Conservation (phyloP, 2,329 filamentous ascomycete species). For the Nothopassalora personata region DNA sequence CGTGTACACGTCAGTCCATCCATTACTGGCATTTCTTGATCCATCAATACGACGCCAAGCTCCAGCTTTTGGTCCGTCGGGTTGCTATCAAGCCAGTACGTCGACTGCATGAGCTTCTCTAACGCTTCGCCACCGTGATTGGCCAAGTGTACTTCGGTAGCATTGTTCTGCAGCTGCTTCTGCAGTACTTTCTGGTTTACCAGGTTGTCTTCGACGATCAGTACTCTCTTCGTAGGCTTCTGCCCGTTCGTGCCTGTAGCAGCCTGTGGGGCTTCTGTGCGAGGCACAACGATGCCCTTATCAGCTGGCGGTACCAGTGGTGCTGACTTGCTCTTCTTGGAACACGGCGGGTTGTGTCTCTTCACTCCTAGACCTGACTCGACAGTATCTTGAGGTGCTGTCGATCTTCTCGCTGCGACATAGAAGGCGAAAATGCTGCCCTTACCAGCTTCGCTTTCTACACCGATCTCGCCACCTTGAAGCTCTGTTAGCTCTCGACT, state of each 20-base stretch:
- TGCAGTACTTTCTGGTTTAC: slow-evolving; percentile 45
- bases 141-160: slow-evolving; percentile 43
- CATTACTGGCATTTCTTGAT: slow-evolving; percentile 34
- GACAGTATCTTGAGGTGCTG: slow-evolving; percentile 29
- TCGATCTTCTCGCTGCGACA: slow-evolving; percentile 60
- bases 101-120: slow-evolving; percentile 39
- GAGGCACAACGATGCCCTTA: background rate
- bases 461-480: slow-evolving; percentile 74
- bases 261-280: background rate
- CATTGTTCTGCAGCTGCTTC: slow-evolving; percentile 46
- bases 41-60: slow-evolving; percentile 62
- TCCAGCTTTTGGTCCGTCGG: slow-evolving; percentile 17
- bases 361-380: slow-evolving; percentile 14
- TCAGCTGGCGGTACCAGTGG: slow-evolving; percentile 6
- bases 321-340: slow-evolving; percentile 16
- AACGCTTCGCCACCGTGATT: slow-evolving; percentile 49
- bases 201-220: slow-evolving; percentile 43
- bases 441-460: slow-evolving; percentile 60
- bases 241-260: background rate
- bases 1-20: slow-evolving; percentile 70
- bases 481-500: slow-evolving; percentile 73
- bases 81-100: slow-evolving; percentile 36
- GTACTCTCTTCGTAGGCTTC: slow-evolving; percentile 23
- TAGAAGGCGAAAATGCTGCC: slow-evolving; percentile 76
- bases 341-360: slow-evolving; percentile 9